Conservation (phyloP, 352 stramenopile species). For the Phytophthora rubi region DNA sequence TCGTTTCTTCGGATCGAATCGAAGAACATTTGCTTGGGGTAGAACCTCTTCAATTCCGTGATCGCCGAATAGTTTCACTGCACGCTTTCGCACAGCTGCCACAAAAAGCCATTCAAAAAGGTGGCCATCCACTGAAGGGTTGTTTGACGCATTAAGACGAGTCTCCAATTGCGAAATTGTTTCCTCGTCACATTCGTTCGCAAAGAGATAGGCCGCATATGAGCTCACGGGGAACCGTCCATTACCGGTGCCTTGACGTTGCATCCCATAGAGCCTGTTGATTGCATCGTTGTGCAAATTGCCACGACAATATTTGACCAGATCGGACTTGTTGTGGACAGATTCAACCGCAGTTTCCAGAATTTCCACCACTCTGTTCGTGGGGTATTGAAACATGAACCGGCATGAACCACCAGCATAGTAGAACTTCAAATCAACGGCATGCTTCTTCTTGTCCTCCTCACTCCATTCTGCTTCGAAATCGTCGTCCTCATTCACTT, state of each 20-base stretch:
- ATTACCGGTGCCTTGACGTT: not conserved
- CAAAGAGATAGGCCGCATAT: slow-evolving; percentile 12
- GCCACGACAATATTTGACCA: slow-evolving; percentile 11
- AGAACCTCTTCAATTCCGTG: not conserved
- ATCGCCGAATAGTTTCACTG: slow-evolving; percentile 1
- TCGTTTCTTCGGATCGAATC: slow-evolving; percentile 14
- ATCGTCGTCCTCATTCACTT: slow-evolving; percentile 13
- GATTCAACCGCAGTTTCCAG: not conserved
- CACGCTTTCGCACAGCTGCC: not conserved
- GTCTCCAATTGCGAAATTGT: not conserved
- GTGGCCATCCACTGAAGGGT: slow-evolving; percentile 6
- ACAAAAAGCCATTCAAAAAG: slow-evolving; percentile 22
- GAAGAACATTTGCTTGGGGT: slow-evolving; percentile 11
- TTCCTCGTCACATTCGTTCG: not conserved
- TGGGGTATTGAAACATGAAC: slow-evolving; percentile 36
- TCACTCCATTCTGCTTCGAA: not conserved
- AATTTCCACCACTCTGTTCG: not conserved
- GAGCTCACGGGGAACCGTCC: slow-evolving; percentile 5
- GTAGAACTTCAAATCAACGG: slow-evolving; percentile 32
- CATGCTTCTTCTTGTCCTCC: slow-evolving; percentile 14
- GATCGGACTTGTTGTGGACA: not conserved
- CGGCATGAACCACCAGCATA: slow-evolving; percentile 33
- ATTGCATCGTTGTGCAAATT: slow-evolving; percentile 1
- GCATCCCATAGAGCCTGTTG: slow-evolving; percentile 24
- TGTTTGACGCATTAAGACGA: slow-evolving; percentile 6